A percentile compares a stretch with the other conserved stretches of the same genome.
These are phyloP conservation scores for Aureobasidium zeae DNA, from an alignment of 2,329 filamentous ascomycete genomes.

Conservation along the genomic window DNA sequence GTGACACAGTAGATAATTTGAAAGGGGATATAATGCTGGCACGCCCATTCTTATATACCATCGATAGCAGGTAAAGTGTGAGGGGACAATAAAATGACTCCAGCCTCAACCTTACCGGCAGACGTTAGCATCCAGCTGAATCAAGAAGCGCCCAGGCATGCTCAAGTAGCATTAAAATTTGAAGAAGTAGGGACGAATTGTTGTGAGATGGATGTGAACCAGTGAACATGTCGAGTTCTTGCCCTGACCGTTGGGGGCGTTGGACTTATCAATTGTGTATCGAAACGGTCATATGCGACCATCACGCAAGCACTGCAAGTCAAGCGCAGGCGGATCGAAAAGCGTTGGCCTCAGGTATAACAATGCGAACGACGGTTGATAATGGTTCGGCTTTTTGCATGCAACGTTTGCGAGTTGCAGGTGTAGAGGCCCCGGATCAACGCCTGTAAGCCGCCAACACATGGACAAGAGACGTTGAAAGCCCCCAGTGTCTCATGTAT, in stretches of 20 bases:
- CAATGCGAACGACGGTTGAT: slow-evolving; percentile 2
- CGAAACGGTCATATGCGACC: slow-evolving; percentile 13
- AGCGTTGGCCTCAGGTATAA: not conserved
- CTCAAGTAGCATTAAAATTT: slow-evolving; percentile 8
- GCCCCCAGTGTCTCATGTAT: no score
- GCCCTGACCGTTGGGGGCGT: slow-evolving; percentile 2
- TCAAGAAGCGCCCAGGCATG: not conserved
- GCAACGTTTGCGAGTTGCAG: no score
- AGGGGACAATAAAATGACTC: slow-evolving; percentile 6
- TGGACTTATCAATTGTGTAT: slow-evolving; percentile 6
- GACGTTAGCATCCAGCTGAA: slow-evolving; percentile 7
- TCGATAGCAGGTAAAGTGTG: slow-evolving; percentile 8
- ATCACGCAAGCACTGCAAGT: slow-evolving; percentile 4
- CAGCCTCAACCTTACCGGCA: not conserved
- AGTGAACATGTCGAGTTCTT: not conserved
- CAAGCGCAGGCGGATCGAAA: not conserved
- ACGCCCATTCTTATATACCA: slow-evolving; percentile 7
- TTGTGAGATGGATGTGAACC: not conserved
- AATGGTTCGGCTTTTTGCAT: no score
- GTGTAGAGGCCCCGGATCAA: no score
- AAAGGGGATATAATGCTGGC: not conserved
- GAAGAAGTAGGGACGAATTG: slow-evolving; percentile 6
- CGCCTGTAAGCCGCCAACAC: no score
- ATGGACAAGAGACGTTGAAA: no score
- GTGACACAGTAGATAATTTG: not conserved